Evolutionary conservation across 129 eudicot genomes (phyloP).

Genomic region (Arctium minus): DNA sequence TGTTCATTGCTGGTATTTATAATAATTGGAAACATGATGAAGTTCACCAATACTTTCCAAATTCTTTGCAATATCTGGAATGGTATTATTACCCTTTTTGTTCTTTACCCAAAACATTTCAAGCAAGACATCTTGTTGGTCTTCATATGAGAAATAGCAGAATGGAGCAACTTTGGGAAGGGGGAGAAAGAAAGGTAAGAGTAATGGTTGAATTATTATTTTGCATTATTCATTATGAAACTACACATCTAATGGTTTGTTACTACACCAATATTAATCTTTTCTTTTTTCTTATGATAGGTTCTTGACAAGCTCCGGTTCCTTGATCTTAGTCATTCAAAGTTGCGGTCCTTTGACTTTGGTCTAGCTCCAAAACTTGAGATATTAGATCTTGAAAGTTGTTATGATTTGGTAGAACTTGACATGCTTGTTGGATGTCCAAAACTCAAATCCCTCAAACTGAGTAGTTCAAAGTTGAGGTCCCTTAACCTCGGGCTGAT

Average conservation of each 20-base stretch:
- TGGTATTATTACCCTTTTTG: not conserved
- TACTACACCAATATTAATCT: not conserved
- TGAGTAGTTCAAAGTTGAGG: not conserved
- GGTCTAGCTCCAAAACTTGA: no score
- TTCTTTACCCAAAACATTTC: not conserved
- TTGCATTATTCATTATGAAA: not conserved
- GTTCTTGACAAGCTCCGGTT: no score
- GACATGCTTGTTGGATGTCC: not conserved
- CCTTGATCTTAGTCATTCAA: no score
- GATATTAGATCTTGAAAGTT: no score
- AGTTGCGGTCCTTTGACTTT: not conserved
- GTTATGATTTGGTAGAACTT: not conserved
- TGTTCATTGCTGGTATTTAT: no score
- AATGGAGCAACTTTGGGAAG: not conserved
- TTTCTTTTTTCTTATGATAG: not conserved
- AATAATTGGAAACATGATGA: not conserved
- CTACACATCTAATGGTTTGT: not conserved
- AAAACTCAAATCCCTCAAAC: not conserved
- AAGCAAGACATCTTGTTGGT: not conserved
- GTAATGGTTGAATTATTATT: not conserved
- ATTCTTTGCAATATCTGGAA: not conserved
- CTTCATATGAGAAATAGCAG: not conserved
- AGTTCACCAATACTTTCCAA: not conserved
- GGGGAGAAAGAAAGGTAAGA: not conserved
- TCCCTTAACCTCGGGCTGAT: not conserved